Evolutionary conservation across 2,329 filamentous ascomycete species (phyloP).

Genomic region (Cercospora zeae-maydis): DNA sequence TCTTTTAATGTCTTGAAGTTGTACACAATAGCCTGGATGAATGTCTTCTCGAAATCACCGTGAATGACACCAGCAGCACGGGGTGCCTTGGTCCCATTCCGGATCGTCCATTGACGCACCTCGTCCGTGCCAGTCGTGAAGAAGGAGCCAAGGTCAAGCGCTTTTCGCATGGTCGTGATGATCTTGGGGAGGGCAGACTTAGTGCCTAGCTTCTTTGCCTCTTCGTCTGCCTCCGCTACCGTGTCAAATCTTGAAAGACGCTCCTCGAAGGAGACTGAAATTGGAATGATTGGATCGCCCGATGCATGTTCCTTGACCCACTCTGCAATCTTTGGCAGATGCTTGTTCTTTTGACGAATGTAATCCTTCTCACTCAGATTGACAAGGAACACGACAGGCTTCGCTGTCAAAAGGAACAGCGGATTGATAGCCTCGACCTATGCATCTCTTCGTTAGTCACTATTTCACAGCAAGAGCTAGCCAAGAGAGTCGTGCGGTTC

Average conservation of each 20-base stretch:
- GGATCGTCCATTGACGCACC: conserved; percentile 97
- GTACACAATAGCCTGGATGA: conserved; percentile 94
- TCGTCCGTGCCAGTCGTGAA: conserved; percentile 96
- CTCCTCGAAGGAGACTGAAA: conserved; percentile 91
- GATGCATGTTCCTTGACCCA: conserved; percentile 91
- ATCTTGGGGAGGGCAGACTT: conserved; percentile 91
- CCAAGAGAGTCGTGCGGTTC: not conserved
- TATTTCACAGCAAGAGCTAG: not conserved
- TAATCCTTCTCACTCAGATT: conserved; percentile 97
- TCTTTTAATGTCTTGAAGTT: conserved; percentile 81
- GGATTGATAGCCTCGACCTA: conserved; percentile 98
- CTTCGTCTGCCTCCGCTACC: conserved; percentile 72
- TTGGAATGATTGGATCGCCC: conserved; percentile 86
- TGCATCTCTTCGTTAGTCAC: conserved; percentile 9
- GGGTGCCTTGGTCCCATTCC: conserved; percentile 94
- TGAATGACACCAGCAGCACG: conserved; percentile 97
- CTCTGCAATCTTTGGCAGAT: conserved; percentile 85
- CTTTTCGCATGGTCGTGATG: conserved; percentile 88
- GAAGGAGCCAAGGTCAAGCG: conserved; percentile 85
- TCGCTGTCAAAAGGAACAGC: conserved; percentile 88
- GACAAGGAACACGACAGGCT: conserved; percentile 94
- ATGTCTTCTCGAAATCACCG: conserved; percentile 98
- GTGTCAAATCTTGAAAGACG: conserved; percentile 76
- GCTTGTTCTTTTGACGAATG: conserved; percentile 99
- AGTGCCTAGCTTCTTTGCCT: conserved; percentile 82